Evolutionary conservation across 1,139 yeast species (phyloP).

Genomic region (Candida sp.): DNA sequence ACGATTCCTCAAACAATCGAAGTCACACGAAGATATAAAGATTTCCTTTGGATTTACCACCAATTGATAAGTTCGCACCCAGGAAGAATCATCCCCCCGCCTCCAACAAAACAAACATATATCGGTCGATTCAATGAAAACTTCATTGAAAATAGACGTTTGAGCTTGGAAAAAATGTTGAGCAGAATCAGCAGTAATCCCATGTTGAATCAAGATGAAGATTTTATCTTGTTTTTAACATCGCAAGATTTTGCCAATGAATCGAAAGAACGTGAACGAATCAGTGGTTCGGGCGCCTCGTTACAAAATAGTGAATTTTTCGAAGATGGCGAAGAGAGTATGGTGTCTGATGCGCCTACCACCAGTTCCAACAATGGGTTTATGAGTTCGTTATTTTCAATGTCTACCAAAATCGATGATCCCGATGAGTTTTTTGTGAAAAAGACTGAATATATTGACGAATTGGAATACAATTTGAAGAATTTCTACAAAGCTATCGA

Average conservation of each 20-base stretch:
- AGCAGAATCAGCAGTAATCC: conserved; percentile 58
- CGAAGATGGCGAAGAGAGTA: conserved; percentile 16
- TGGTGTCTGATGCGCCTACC: conserved; percentile 21
- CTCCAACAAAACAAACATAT: conserved; percentile 88
- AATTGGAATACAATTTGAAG: conserved; percentile 69
- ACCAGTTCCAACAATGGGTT: conserved; percentile 47
- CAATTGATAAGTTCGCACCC: conserved; percentile 86
- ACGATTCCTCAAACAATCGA: conserved; percentile 33
- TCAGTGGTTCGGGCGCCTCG: conserved; percentile 52
- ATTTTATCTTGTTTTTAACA: conserved; percentile 74
- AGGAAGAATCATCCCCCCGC: conserved; percentile 92
- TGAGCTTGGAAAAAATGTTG: conserved; percentile 85
- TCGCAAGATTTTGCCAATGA: conserved; percentile 68
- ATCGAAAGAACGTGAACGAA: conserved; percentile 59
- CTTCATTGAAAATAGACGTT: conserved; percentile 81
- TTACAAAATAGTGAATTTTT: conserved; percentile 36
- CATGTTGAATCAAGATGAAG: conserved; percentile 63
- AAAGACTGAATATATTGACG: conserved; percentile 66
- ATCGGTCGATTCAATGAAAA: conserved; percentile 87
- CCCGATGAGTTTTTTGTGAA: conserved; percentile 76
- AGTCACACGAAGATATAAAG: conserved; percentile 78
- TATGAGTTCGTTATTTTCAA: conserved; percentile 60
- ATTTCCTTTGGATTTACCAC: conserved; percentile 85
- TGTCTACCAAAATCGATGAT: conserved; percentile 63
- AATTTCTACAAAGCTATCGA: conserved; percentile 72